Evolutionary conservation across 768 basidiomycete genomes (phyloP), one percentile per base, ranked within the genome.

Genomic region (Russula brevipes): DNA sequence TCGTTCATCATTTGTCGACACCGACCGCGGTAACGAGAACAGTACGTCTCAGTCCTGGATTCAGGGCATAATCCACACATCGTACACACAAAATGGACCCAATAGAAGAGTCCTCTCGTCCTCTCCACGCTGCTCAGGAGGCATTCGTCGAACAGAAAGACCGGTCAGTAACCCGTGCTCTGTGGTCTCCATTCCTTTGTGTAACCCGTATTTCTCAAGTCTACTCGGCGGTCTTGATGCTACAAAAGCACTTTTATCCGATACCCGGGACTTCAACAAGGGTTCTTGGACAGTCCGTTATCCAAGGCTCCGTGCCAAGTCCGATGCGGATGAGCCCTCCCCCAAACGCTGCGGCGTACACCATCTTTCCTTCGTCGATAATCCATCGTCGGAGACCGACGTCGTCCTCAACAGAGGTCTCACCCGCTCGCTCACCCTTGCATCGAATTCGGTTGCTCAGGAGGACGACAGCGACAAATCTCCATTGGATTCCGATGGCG

Each of bases 281-380:
- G 79, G 85, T 44, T 82, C 89, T 66, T 97, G 93, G 94, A 82
- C 90, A 31, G 85, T 98, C 16, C 79, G 91, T 61, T 98, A 98
- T 74, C 95, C 95, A 57, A 82, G 83, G 70, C 77, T 94, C 59
- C 76, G 78, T 36, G 81, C 85, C 58, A 78, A 82, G 59, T 58
- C 74, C 1, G 68, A 65, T 14, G 68, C 74, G 2, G 54, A 67
- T 11, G 69, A 74, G 19, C 58, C 73, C 11, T 54, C 76, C 1
- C 63, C 74, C 24, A 68, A 72, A 47, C 76, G 76, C 45, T 79
- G 77, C 60, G 69, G 72, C 72, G 64, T 82, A 35, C 85, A 84
- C 51, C 88, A 87, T 30, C 79, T 94, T 49, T 87, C 90, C 44
- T 94, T 95, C 72, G 89, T 85, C 6, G 94, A 96, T 72, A 89